phyloP scores from a whole-genome alignment of 2,329 filamentous ascomycete genomes.

The Harringtonia aguacate region DNA sequence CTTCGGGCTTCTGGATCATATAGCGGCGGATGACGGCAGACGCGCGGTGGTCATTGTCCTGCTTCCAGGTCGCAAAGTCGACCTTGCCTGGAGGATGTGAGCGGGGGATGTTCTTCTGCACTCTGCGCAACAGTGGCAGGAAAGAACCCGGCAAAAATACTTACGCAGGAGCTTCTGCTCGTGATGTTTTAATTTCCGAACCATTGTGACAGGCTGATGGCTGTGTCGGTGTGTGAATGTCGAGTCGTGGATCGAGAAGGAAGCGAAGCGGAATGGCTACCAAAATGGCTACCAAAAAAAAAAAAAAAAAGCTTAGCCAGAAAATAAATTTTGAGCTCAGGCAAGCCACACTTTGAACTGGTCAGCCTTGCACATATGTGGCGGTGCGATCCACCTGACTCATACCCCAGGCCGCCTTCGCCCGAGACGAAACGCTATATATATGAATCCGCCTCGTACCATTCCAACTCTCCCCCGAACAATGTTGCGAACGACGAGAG shows the following conservation, averaged over 20 bases:
- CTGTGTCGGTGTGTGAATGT: too few relatives aligned
- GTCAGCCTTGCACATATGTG: not conserved
- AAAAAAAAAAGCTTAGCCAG: not conserved
- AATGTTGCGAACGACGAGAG: too few relatives aligned
- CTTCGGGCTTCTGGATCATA: constrained; percentile 79
- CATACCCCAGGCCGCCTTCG: not conserved
- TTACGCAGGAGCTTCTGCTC: constrained; percentile 75
- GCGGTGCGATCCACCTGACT: not conserved
- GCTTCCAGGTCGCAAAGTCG: constrained; percentile 91
- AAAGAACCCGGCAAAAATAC: not conserved
- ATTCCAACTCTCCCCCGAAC: too few relatives aligned
- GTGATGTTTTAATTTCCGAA: constrained; percentile 91
- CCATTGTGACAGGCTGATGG: too few relatives aligned
- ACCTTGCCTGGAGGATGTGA: constrained; percentile 35
- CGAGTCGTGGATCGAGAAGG: too few relatives aligned
- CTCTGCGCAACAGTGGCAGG: too few relatives aligned
- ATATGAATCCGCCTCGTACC: not conserved
- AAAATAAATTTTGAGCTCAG: not conserved
- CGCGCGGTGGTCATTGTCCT: constrained; percentile 78
- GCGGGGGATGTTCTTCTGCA: too few relatives aligned
- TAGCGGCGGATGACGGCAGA: constrained; percentile 70
- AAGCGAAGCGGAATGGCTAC: too few relatives aligned
- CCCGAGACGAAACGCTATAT: not conserved
- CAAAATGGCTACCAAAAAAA: not conserved
- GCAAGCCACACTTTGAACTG: too few relatives aligned